A percentile compares a stretch with the other conserved stretches of the same genome.
phyloP scores from a whole-genome alignment of 2,329 filamentous ascomycete genomes.

The Aspergillus piperis region DNA sequence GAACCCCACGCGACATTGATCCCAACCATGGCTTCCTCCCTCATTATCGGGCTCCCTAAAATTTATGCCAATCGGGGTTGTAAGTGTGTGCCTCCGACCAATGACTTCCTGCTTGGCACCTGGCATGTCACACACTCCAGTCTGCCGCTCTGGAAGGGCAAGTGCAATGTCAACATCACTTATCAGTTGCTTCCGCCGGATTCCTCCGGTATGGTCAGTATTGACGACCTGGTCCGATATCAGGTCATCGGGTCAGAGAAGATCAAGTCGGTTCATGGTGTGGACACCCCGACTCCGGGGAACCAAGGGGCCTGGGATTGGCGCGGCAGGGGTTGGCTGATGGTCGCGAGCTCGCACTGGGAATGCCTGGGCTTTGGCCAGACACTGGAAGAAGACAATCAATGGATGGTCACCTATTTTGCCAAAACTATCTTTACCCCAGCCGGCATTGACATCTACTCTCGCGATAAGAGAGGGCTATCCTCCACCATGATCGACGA shows the following conservation, averaged over 20 bases:
- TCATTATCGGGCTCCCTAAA: conserved; percentile 6
- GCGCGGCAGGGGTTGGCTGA: conserved; percentile 14
- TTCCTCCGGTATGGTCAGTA: background rate
- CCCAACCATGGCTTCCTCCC: conserved; percentile 11
- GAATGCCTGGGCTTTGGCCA: conserved; percentile 12
- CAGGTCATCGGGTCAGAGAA: conserved; percentile 10
- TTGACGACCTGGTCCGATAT: conserved; percentile 11
- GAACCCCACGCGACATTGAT: background rate
- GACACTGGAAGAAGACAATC: conserved; percentile 3
- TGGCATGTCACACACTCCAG: conserved; percentile 16
- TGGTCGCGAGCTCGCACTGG: conserved; percentile 13
- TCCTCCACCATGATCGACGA: background rate
- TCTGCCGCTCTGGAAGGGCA: conserved; percentile 12
- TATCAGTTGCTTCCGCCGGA: conserved; percentile 8
- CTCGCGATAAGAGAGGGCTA: conserved; percentile 7
- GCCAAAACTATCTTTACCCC: conserved; percentile 13
- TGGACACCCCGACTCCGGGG: conserved; percentile 7
- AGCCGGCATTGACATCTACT: conserved; percentile 14
- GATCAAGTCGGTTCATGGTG: conserved; percentile 10
- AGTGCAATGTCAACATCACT: conserved; percentile 14
- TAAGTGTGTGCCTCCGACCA: conserved; percentile 8
- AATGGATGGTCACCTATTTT: conserved; percentile 12
- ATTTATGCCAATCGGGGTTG: conserved; percentile 6
- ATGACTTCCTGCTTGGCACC: conserved; percentile 12
- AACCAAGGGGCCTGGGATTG: conserved; percentile 15